Evolutionary conservation across 164 flowering plant species (phyloP), one percentile per base, ranked within the genome.

Genomic region (Tinospora cordifolia): DNA sequence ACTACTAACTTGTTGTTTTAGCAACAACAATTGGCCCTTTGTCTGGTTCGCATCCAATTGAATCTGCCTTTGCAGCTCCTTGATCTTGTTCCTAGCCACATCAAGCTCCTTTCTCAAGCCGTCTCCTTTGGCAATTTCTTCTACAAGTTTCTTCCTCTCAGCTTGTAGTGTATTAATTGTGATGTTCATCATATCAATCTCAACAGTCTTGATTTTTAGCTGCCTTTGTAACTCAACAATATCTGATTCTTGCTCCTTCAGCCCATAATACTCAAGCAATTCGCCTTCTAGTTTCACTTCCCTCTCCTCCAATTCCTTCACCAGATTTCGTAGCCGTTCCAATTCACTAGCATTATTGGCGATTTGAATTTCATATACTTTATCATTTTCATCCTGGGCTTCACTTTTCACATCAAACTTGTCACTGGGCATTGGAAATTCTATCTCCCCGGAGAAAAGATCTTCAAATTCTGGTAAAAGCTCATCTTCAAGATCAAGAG

Each of bases 241-340:
- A 66, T 90, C 87, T 3, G 91, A 85, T 74, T 94, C 98, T 78
- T 92, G 97, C 81, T 92, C 98, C 81, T 87, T 90, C 78, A 94
- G 68, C 8, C 98, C 98, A 74, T 90, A 92, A 75, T 89, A 94
- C 76, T 94, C 97, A 0, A 94, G 93, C 77, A 94, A 81, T 77
- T 94, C 99, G 0, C 97, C 98, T 82, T 94, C 98, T 30, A 89
- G 93, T 79, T 92, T 90, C 72, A 82, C 95, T 78, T 89, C 97
- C 77, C 96, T 85, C 70, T 94, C 97, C 77, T 90, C 95, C 80
- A 92, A 81, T 76, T 94, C 97, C 82, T 83, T 85, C 6, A 92
- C 99, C 27, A 94, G 80, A 59, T 78, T 84, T 36, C 94, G 82
- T 71, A 92, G 66, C 67, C 84, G 77, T 66, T 88, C 94, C 47